phyloP scores from a whole-genome alignment of 2,329 filamentous ascomycete genomes.

The Ceratocystis diversiconidia region DNA sequence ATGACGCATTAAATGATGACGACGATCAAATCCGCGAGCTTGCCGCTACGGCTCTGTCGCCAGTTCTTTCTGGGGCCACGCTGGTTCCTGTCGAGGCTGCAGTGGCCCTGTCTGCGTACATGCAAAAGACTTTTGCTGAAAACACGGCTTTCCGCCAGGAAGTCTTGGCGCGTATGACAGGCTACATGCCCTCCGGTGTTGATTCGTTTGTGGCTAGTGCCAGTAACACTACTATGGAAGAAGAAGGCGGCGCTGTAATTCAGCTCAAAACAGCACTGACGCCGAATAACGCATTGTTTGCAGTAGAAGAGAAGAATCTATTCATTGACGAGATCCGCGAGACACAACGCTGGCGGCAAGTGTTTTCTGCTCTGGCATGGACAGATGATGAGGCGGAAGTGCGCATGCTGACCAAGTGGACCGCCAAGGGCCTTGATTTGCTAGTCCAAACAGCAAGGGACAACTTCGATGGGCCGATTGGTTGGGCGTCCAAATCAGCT shows the following conservation, averaged over 20 bases:
- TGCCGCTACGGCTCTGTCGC: constrained; percentile 38
- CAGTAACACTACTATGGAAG: constrained; percentile 26
- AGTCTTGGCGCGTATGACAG: constrained; percentile 31
- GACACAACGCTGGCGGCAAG: constrained; percentile 48
- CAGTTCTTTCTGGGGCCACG: constrained; percentile 30
- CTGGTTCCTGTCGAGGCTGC: constrained; percentile 37
- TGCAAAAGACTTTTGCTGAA: constrained; percentile 27
- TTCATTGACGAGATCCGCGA: constrained; percentile 75
- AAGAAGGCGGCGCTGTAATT: constrained; percentile 33
- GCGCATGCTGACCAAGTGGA: constrained; percentile 32
- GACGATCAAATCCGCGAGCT: constrained; percentile 72
- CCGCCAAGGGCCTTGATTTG: constrained; percentile 32
- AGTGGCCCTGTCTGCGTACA: constrained; percentile 31
- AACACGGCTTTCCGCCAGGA: constrained; percentile 28
- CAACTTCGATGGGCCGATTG: constrained; percentile 47
- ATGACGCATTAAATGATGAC: constrained; percentile 72
- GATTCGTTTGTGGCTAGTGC: constrained; percentile 17
- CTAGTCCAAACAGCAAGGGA: constrained; percentile 18
- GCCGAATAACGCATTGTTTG: constrained; percentile 60
- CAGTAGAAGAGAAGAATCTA: constrained; percentile 85
- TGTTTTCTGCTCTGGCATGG: constrained; percentile 28
- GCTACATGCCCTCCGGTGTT: constrained; percentile 14
- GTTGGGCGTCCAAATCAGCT: constrained; percentile 55
- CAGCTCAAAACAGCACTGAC: constrained; percentile 35
- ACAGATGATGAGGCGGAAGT: constrained; percentile 18